Evolutionary conservation across 1,139 yeast species (phyloP), one percentile per base, ranked within the genome.

Genomic region (Taphrina confusa): DNA sequence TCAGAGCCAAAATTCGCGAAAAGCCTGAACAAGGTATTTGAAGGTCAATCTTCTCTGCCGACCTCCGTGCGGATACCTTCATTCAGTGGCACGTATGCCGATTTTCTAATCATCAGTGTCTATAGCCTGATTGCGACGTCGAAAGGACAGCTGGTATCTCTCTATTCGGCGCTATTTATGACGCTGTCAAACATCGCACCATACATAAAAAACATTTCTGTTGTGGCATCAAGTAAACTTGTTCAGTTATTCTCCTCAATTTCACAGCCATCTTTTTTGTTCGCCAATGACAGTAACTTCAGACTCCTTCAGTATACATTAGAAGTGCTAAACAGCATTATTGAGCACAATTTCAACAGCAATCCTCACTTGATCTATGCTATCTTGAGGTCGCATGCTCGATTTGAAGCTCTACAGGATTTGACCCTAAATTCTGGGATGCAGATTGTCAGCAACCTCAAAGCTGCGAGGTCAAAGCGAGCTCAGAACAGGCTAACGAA

Each of bases 171-270:
- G 12, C 64, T 73, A 31, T 63, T 73, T 50, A 71, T 70, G 40
- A 67, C 71, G 34, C 65, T 73, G 22, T 69, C 67, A 61, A 73
- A 73, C 61, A 64, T 73, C 20, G 70, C 75, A 5, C 75, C 74
- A 1, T 70, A 68, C 56, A 62, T 72, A 9, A 59, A 65, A 16
- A 66, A 68, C 50, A 66, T 73, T 22, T 82, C 90, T 8, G 85
- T 85, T 65, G 76, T 78, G 14, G 80, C 91, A 0, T 78, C 87
- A 25, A 76, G 80, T 9, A 69, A 82, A 1, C 66, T 90, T 18
- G 73, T 82, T 23, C 85, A 83, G 64, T 70, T 87, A 31, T 70
- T 87, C 14, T 66, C 70, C 1, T 75, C 75, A 52, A 74, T 82
- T 57, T 76, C 85, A 0, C 68, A 76, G 5, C 71, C 75, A 23